Percentiles rank a stretch among this genome's conserved stretches.
Evolutionary conservation across 257 asterid genomes (phyloP).

Genomic region (Rauvolfia tetraphylla): DNA sequence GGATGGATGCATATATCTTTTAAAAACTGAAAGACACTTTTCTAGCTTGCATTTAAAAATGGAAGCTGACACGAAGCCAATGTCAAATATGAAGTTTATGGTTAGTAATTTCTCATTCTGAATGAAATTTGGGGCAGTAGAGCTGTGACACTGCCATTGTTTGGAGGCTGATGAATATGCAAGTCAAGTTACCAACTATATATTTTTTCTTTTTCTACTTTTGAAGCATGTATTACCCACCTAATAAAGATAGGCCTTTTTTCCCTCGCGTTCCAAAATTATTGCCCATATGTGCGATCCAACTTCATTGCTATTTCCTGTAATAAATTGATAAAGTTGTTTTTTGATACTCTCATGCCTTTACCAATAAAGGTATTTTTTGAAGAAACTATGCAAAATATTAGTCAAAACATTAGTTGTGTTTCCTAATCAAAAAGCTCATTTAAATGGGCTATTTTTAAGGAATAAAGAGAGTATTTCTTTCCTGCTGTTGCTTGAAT

Average conservation of each 20-base stretch:
- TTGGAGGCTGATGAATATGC: not conserved
- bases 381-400: not conserved
- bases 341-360: not conserved
- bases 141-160: not conserved
- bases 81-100: not conserved
- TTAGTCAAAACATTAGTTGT: not conserved
- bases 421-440: not conserved
- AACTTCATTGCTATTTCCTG: not conserved
- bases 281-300: not conserved
- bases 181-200: not conserved
- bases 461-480: not conserved
- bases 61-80: not conserved
- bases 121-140: not conserved
- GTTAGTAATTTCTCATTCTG: not conserved
- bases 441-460: not conserved
- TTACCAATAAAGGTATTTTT: not conserved
- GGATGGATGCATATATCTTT: not conserved
- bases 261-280: not conserved
- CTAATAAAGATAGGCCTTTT: not conserved
- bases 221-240: not conserved
- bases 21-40: not conserved
- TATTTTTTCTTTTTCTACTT: not conserved
- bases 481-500: not conserved
- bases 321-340: not conserved
- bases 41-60: not conserved